These are phyloP conservation scores for Penicillium sp. DNA, from an alignment of 2,329 filamentous ascomycete genomes.

Conservation along the genomic window DNA sequence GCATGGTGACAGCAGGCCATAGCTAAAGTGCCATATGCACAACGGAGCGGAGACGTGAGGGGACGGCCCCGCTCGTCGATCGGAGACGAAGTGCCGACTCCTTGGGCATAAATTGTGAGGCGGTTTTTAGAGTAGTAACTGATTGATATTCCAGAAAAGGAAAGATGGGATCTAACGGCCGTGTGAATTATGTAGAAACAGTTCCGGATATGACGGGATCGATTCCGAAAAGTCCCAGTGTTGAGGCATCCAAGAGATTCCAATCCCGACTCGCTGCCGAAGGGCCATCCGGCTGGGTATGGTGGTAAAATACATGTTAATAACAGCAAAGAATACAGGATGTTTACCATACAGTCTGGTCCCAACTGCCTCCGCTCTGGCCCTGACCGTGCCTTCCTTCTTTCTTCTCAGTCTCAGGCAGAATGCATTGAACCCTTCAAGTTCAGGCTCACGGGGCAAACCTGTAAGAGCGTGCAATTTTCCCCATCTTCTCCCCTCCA, in stretches of 20 bases:
- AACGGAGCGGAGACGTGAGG: slow-evolving; percentile 11
- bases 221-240: background rate
- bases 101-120: no score
- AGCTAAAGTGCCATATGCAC: background rate
- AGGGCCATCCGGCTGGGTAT: background rate
- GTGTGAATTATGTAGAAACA: no score
- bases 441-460: no score
- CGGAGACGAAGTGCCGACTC: background rate
- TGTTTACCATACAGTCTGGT: background rate
- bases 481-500: background rate
- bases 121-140: no score
- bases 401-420: no score
- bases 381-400: background rate
- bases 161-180: no score
- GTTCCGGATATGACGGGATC: background rate
- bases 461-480: no score
- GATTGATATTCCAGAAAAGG: no score
- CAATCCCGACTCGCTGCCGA: slow-evolving; percentile 1
- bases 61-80: slow-evolving; percentile 10
- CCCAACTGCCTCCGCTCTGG: background rate
- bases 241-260: no score
- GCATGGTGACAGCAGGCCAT: background rate
- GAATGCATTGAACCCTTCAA: no score
- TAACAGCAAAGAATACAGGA: background rate
- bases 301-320: background rate